Evolutionary conservation across 352 stramenopile species (phyloP), one percentile per base, ranked within the genome.

Genomic region (Phytophthora cryptogea): DNA sequence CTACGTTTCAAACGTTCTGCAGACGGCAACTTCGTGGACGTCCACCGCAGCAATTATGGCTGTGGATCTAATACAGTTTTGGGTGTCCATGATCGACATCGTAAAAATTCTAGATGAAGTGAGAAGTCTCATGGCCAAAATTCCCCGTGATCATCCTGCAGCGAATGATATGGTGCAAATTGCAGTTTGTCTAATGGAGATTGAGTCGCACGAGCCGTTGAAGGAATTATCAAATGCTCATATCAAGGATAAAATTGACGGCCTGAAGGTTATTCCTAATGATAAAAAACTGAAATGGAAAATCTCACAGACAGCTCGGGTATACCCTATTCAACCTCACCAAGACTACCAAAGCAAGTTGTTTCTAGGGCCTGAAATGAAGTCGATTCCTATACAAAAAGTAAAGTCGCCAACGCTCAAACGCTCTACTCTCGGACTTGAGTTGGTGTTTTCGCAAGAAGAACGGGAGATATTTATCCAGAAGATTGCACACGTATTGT

Each of bases 1-100:
- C 0, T 86, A 68, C 17, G 66, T 84, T 1, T 60, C 77, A 0
- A 67, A 63, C 11, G 72, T 68, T n/a, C 71, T 87, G 48, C 63
- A 80, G 41, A 72, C 46, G 4, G 48, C 68, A 6, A 51, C 66
- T 16, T 78, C 65, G 0, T 59, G 61, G 28, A 35, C 31, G 4
- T 73, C 74, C 1, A 70, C 62, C 0, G 37, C 64, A 4, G 41
- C 53, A 0, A 50, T 86, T 8, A 74, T 78, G 43, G 13, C 13
- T 2, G 39, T 82, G 3, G 74, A 86, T 20, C 43, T 73, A 8
- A 23, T 61, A 0, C 72, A 81, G 6, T 56, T 72, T 1, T 81
- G 59, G 35, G 11, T 72, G 0, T 66, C 73, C 0, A 68, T 80
- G 23, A 32, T 50, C 17, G 63, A 74, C 17, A 54, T 80, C 4